Base-by-base conservation (phyloP, 2,329 filamentous ascomycete genomes). In the Neofusicoccum sp. region DNA sequence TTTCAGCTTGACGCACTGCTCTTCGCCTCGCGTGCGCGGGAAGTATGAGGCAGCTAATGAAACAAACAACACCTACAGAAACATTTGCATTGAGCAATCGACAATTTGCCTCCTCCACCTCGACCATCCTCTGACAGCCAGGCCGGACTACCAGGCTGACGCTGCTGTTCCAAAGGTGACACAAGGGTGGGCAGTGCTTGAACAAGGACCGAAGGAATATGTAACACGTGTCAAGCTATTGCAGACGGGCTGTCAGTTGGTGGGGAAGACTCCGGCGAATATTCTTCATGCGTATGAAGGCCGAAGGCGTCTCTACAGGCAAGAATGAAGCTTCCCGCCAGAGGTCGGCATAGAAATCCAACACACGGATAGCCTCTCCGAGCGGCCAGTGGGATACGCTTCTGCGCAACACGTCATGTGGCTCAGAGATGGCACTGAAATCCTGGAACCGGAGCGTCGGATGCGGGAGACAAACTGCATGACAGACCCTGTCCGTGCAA, bases 221-320 rank as follows among this genome's bases (percentile, higher is more conserved):
- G 41, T 47, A 58, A 58, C 54, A 58, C 54, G 54, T 58, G 54
- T 58, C 41, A 40, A 58, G 40, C 41, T 45, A 44, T 36, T 45
- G 16, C 30, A 45, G 16, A 44, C n/a, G 9, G 16, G 40, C 30
- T 38, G 12, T 44, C 31, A n/a, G 40, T 58, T 58, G 40, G 40
- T 11, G 36, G 16, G 14, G 24, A 58, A 31, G 14, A 8, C 24
- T n/a, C 16, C 12, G 20, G 26, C 36, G 26, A 26, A 28, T n/a
- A n/a, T 24, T 24, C 8, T 24, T 43, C 31, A 38, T 24, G 36
- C 24, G 36, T 40, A 16, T n/a, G 38, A 43, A 30, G 51, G 3
- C 53, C n/a, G 53, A 34, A 31, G 3, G 14, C 6, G n/a, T 8
- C 12, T 44, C 30, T 24, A 44, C 28, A 14, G 11, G 40, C 16